phyloP scores from a whole-genome alignment of 2,329 filamentous ascomycete species.

The Cytospora schulzeri region DNA sequence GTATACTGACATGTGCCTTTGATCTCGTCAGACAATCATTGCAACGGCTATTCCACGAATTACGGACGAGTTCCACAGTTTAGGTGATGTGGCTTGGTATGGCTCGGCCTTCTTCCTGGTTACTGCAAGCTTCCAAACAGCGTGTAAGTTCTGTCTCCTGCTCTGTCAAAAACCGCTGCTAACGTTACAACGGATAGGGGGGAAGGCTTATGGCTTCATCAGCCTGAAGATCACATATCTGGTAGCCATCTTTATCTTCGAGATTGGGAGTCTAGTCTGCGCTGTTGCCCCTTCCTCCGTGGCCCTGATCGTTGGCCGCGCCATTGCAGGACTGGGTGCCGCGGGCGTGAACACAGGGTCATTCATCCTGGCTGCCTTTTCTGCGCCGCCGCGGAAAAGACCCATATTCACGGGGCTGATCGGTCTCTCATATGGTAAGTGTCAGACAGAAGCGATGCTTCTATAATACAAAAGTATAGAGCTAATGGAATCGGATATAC shows the following conservation, averaged over 20 bases:
- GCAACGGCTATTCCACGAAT: constrained; percentile 18
- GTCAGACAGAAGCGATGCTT: too few relatives aligned
- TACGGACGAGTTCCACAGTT: constrained; percentile 11
- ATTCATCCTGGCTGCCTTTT: constrained; percentile 3
- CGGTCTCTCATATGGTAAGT: constrained; percentile 18
- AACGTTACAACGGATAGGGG: neutral
- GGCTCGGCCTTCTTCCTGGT: constrained; percentile 8
- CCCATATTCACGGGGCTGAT: constrained; percentile 30
- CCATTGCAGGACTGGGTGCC: too few relatives aligned
- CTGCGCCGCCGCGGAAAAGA: constrained; percentile 31
- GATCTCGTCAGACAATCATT: neutral
- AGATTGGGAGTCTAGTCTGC: constrained; percentile 38
- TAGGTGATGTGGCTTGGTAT: constrained; percentile 11
- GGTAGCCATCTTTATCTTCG: constrained; percentile 3
- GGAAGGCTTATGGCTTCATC: neutral
- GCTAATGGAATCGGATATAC: too few relatives aligned
- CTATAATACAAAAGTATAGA: too few relatives aligned
- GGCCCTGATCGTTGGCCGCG: constrained; percentile 48
- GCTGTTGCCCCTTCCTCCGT: constrained; percentile 47
- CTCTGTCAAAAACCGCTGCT: neutral
- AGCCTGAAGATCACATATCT: constrained; percentile 2
- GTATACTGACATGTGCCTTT: too few relatives aligned
- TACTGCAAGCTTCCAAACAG: neutral
- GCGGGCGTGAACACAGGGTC: too few relatives aligned
- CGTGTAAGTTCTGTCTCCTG: neutral